Percentiles rank a stretch among this genome's conserved stretches.
These are phyloP conservation scores for Macrocybe sp. DNA, from an alignment of 1,284 basidiomycete genomes.

Conservation along the genomic window DNA sequence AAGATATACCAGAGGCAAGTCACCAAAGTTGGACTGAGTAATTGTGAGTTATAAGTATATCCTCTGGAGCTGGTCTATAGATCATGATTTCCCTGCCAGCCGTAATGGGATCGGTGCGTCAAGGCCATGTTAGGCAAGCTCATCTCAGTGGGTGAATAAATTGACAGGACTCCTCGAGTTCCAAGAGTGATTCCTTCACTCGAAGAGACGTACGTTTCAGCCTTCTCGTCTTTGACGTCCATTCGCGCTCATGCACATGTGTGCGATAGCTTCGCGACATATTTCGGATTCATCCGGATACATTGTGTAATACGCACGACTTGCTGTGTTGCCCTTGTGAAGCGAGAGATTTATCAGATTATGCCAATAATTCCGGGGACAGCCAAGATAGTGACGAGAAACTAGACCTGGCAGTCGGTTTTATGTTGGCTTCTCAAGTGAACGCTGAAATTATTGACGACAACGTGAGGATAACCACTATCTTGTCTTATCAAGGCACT, in stretches of 20 bases:
- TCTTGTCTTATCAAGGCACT: neutral
- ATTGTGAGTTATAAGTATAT: conserved; percentile 53
- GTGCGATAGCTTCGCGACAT: conserved; percentile 74
- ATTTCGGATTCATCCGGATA: conserved; percentile 80
- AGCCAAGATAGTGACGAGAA: conserved; percentile 25
- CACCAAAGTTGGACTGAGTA: conserved; percentile 90
- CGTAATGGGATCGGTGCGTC: conserved; percentile 56
- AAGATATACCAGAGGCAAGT: conserved; percentile 92
- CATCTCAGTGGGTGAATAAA: conserved; percentile 11
- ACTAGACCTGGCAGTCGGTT: conserved; percentile 38
- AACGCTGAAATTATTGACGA: conserved; percentile 41
- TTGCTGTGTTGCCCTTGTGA: conserved; percentile 74
- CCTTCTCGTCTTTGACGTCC: neutral
- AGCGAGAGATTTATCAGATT: conserved; percentile 12
- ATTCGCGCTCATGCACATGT: conserved; percentile 1
- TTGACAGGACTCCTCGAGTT: conserved; percentile 41
- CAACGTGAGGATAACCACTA: conserved; percentile 14
- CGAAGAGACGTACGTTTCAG: conserved; percentile 68
- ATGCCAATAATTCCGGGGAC: conserved; percentile 13
- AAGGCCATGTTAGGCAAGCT: conserved; percentile 1
- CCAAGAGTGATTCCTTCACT: conserved; percentile 83
- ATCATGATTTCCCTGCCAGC: conserved; percentile 32
- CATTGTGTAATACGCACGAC: conserved; percentile 90
- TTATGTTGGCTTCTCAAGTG: conserved; percentile 72
- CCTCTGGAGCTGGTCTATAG: conserved; percentile 8